Conservation (phyloP, 1,139 yeast genomes). For the Candida dubliniensis region DNA sequence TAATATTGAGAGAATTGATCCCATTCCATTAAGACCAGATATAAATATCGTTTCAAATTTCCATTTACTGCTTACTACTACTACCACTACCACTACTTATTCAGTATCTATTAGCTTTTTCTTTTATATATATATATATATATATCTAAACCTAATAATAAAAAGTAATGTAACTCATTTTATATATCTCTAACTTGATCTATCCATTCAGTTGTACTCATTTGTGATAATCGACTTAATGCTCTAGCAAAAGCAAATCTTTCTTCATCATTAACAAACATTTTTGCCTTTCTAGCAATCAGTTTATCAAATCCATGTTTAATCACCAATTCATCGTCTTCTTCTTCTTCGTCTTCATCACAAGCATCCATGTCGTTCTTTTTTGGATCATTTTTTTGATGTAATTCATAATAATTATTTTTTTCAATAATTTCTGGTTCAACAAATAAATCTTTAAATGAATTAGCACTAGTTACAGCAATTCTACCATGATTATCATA, state of each 20-base stretch:
- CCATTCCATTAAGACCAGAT: too few species aligned
- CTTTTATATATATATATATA: background rate
- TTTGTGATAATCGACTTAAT: constrained; percentile 82
- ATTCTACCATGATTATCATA: constrained; percentile 86
- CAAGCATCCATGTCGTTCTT: constrained; percentile 2
- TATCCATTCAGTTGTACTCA: constrained; percentile 94
- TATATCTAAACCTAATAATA: too few species aligned
- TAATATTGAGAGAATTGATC: too few species aligned
- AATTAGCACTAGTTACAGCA: constrained; percentile 86
- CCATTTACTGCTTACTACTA: too few species aligned
- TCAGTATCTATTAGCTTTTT: too few species aligned
- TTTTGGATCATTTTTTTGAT: constrained; percentile 45
- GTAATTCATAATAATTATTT: constrained; percentile 43
- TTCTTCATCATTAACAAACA: constrained; percentile 86
- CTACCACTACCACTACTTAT: too few species aligned
- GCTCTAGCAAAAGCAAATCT: constrained; percentile 97
- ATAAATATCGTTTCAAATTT: too few species aligned
- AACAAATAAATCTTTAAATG: constrained; percentile 80
- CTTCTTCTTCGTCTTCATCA: constrained; percentile 41
- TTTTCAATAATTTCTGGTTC: constrained; percentile 67
- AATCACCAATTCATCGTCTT: constrained; percentile 61
- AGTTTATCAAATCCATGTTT: constrained; percentile 75
- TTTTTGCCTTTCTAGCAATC: constrained; percentile 72
- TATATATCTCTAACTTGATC: constrained; percentile 29
- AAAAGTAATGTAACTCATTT: background rate